phyloP scores from a whole-genome alignment of 2,329 filamentous ascomycete species.

The Aspergillus sp. region DNA sequence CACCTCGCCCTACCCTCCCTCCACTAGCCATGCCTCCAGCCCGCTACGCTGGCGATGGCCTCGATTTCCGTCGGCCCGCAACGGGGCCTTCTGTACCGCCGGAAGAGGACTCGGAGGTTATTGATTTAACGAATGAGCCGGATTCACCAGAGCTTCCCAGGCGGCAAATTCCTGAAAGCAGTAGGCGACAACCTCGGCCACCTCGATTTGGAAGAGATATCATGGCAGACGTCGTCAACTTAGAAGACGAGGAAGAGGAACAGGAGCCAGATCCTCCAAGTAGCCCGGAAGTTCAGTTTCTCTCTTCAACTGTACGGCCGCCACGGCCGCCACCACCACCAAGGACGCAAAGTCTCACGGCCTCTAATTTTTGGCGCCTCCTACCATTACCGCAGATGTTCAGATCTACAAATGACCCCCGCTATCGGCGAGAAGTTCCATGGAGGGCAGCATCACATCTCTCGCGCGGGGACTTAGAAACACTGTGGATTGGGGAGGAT shows the following conservation, averaged over 20 bases:
- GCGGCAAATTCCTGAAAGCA: background rate
- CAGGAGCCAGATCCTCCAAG: constrained; percentile 28
- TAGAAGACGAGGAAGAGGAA: constrained; percentile 44
- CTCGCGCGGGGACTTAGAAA: constrained; percentile 14
- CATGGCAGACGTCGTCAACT: constrained; percentile 39
- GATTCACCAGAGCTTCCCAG: constrained; percentile 29
- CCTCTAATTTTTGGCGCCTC: constrained; percentile 13
- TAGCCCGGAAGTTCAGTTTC: constrained; percentile 54
- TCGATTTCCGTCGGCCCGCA: constrained; percentile 55
- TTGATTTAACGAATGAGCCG: constrained; percentile 49
- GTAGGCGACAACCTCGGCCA: constrained; percentile 17
- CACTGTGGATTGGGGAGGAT: constrained; percentile 25
- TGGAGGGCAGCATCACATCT: constrained; percentile 12
- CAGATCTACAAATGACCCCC: constrained; percentile 6
- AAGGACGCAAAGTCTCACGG: background rate
- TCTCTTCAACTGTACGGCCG: constrained; percentile 33
- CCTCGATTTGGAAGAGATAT: constrained; percentile 40
- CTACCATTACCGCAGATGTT: constrained; percentile 10
- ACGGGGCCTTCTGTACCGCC: constrained; percentile 36
- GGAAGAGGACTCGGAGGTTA: constrained; percentile 36
- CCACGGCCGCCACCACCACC: constrained; percentile 13
- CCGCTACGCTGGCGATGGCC: constrained; percentile 52
- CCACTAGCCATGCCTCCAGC: constrained; percentile 29
- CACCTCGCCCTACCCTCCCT: constrained; percentile 19
- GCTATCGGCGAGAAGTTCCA: constrained; percentile 24